phyloP scores from a whole-genome alignment of 2,329 filamentous ascomycete species.

The Arthrinium puccinioides region DNA sequence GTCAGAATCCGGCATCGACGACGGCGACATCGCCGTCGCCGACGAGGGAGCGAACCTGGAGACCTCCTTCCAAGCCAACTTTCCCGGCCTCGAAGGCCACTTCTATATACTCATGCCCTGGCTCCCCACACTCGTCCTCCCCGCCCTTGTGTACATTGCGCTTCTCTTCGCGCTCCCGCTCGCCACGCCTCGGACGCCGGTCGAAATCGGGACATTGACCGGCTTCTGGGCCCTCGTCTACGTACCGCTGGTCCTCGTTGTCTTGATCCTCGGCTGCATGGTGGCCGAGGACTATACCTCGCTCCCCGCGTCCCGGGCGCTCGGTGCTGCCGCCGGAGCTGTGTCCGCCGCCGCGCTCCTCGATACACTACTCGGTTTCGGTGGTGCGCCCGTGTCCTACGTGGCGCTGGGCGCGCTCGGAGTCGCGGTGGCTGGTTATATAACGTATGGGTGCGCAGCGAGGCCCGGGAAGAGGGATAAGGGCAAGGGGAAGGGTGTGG shows the following conservation, averaged over 20 bases:
- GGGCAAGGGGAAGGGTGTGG: slow-evolving; percentile 12
- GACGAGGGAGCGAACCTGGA: not conserved
- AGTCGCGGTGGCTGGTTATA: slow-evolving; percentile 11
- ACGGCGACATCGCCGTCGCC: not conserved
- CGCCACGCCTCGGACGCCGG: slow-evolving; percentile 9
- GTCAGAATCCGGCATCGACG: not conserved
- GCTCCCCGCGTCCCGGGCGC: slow-evolving; percentile 8
- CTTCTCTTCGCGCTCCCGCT: slow-evolving; percentile 13
- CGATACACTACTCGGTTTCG: slow-evolving; percentile 16
- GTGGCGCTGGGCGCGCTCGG: slow-evolving; percentile 15
- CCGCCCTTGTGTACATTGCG: slow-evolving; percentile 10
- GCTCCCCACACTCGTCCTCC: not conserved
- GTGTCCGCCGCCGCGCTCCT: slow-evolving; percentile 11
- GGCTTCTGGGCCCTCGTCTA: slow-evolving; percentile 15
- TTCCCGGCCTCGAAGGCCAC: not conserved
- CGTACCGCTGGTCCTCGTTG: slow-evolving; percentile 13
- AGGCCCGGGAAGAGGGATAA: slow-evolving; percentile 14
- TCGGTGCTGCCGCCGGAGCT: slow-evolving; percentile 7
- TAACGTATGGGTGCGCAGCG: slow-evolving; percentile 16
- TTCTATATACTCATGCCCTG: not conserved
- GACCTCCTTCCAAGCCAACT: not conserved
- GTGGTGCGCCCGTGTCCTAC: slow-evolving; percentile 18
- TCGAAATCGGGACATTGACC: slow-evolving; percentile 10
- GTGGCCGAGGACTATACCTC: slow-evolving; percentile 14
- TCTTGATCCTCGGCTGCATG: slow-evolving; percentile 17